Percentiles rank a stretch among this genome's conserved stretches.
These are phyloP conservation scores for Apium graveolens DNA, from an alignment of 129 eudicot species.

Conservation along the genomic window DNA sequence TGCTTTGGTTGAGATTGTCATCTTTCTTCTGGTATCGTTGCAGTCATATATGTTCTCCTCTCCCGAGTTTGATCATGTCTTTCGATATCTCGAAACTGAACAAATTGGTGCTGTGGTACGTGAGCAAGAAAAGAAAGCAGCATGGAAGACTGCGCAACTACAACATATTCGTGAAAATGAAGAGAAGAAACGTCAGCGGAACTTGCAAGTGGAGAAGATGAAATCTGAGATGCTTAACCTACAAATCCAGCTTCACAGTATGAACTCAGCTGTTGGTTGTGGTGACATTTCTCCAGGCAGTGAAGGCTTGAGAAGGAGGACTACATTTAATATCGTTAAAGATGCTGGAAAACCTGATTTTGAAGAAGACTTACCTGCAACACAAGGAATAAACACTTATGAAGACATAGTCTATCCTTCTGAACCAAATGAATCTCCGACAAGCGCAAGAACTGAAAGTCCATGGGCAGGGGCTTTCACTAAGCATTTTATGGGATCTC, in stretches of 20 bases:
- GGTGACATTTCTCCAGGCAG: constrained; percentile 45
- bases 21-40: constrained; percentile 78
- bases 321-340: constrained; percentile 26
- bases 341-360: constrained; percentile 28
- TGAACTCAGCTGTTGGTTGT: constrained; percentile 33
- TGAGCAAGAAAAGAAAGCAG: constrained; percentile 96
- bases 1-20: constrained; percentile 86
- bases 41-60: constrained; percentile 95
- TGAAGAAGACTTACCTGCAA: constrained; percentile 28
- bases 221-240: constrained; percentile 93
- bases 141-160: constrained; percentile 94
- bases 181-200: constrained; percentile 82
- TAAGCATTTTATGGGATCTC: constrained; percentile 36
- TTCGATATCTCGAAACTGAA: constrained; percentile 96
- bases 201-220: constrained; percentile 97
- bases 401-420: constrained; percentile 29
- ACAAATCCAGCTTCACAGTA: constrained; percentile 74
- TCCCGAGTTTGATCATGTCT: constrained; percentile 80
- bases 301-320: constrained; percentile 65
- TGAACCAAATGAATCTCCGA: constrained; percentile 42
- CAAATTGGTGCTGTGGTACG: constrained; percentile 95
- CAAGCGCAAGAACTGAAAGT: constrained; percentile 34
- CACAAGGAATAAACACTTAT: constrained; percentile 29
- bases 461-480: constrained; percentile 38
- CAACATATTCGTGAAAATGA: constrained; percentile 81